Percentiles rank a stretch among this genome's conserved stretches.
These are phyloP conservation scores for Sclerotinia borealis DNA, from an alignment of 2,329 filamentous ascomycete species.

Conservation along the genomic window DNA sequence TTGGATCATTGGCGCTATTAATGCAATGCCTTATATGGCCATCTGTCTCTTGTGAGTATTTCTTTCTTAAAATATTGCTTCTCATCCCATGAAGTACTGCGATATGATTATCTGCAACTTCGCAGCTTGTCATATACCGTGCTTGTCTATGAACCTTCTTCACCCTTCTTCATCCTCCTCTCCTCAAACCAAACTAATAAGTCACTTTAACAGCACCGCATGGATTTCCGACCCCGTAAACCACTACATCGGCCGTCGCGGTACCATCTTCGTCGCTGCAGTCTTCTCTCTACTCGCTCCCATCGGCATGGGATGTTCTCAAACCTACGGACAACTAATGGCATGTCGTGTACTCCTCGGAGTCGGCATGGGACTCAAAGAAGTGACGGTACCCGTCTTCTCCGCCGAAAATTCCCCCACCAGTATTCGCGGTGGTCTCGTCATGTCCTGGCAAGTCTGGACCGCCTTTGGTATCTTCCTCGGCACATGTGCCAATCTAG, in stretches of 20 bases:
- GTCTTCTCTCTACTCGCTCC: slow-evolving; percentile 56
- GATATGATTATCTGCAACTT: background rate
- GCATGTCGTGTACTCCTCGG: slow-evolving; percentile 52
- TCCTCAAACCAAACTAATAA: background rate
- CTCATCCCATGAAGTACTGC: background rate
- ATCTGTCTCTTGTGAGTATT: slow-evolving; percentile 41
- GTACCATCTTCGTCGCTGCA: slow-evolving; percentile 57
- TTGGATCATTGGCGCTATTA: slow-evolving; percentile 55
- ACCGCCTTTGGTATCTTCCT: slow-evolving; percentile 62
- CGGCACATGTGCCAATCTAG: slow-evolving; percentile 59
- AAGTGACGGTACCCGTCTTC: slow-evolving; percentile 44
- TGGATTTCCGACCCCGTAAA: slow-evolving; percentile 61
- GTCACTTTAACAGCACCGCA: slow-evolving; percentile 33
- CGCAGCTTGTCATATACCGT: background rate
- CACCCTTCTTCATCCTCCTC: background rate
- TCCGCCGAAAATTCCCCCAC: slow-evolving; percentile 51
- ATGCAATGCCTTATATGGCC: slow-evolving; percentile 40
- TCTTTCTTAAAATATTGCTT: background rate
- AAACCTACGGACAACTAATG: slow-evolving; percentile 53
- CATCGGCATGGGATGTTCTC: slow-evolving; percentile 53
- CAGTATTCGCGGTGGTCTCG: slow-evolving; percentile 47
- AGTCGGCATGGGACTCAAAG: slow-evolving; percentile 56
- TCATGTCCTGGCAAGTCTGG: slow-evolving; percentile 48
- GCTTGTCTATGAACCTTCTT: no score
- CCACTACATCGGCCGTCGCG: slow-evolving; percentile 50